Evolutionary conservation across 2,329 filamentous ascomycete species (phyloP), one percentile per base, ranked within the genome.

Genomic region (Pestalotiopsis sp.): DNA sequence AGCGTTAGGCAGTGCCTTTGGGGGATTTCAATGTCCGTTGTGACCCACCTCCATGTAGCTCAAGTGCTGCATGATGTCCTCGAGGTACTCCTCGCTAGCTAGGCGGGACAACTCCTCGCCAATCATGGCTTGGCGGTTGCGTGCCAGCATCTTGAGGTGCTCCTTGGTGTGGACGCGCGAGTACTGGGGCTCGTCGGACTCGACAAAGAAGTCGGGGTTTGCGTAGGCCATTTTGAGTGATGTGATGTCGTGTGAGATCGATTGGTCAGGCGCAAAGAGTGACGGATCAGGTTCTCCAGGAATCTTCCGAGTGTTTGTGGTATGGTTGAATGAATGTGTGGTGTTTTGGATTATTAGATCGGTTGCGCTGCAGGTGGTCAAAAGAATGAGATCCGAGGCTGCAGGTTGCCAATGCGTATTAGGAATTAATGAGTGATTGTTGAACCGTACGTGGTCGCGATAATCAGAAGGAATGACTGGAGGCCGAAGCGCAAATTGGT

Each of bases 21-120:
- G 73, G 48, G 39, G 59, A 14, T 24, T 38, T 35, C 70, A 83
- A 86, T 73, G 77, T 89, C 89, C 5, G 14, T 35, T 40, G 64
- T 39, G 35, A 55, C 64, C 35, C 26, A 66, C 64, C 64, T 99
- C 96, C 95, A 99, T 98, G 76, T 92, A 87, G 79, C 94, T 89
- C 92, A 98, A 96, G 82, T 98, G 95, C 77, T 92, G 88, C 83
- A 98, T 89, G 78, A 98, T 92, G 79, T 98, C 95, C 80, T 97
- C 94, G 74, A 97, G 88, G 78, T 98, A 97, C 82, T 98, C 94
- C 67, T 97, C 94, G 69, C 90, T 91, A 63, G 94, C 94, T 73
- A 92, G 84, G 73, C 91, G 89, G 59, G 94, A 98, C 72, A 98
- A 88, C 78, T 98, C 93, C 77, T 94, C 92, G 69, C 92, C 94